These are phyloP conservation scores for Fusarium nisikadoi DNA, from an alignment of 2,329 filamentous ascomycete species.

Conservation along the genomic window DNA sequence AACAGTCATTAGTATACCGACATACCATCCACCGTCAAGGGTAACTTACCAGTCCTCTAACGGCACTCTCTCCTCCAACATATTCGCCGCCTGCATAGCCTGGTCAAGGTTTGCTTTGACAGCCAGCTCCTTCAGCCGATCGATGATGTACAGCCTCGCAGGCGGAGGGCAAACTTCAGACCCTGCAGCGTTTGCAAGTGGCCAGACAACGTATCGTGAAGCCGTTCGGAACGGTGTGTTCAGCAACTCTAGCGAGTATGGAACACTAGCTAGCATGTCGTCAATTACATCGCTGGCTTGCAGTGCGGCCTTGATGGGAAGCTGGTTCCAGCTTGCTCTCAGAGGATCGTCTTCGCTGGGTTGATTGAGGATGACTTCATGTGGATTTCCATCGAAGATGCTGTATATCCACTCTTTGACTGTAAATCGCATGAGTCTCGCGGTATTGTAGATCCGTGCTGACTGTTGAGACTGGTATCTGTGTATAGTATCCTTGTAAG, in stretches of 20 bases:
- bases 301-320: background rate
- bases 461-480: background rate
- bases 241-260: background rate
- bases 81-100: conserved; percentile 1
- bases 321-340: background rate
- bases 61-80: conserved; percentile 4
- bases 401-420: background rate
- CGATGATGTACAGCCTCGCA: conserved; percentile 3
- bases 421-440: background rate
- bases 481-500: background rate
- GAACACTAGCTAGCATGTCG: background rate
- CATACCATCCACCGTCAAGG: background rate
- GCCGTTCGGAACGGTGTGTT: background rate
- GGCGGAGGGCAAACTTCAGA: background rate
- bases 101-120: background rate
- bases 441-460: background rate
- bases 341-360: background rate
- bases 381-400: background rate
- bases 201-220: background rate
- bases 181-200: background rate
- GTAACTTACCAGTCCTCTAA: conserved; percentile 1
- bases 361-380: background rate
- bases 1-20: background rate
- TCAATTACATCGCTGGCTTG: background rate
- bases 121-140: background rate